phyloP scores from a whole-genome alignment of 805 yeast genomes.

The Saturnispora kantuleensis region DNA sequence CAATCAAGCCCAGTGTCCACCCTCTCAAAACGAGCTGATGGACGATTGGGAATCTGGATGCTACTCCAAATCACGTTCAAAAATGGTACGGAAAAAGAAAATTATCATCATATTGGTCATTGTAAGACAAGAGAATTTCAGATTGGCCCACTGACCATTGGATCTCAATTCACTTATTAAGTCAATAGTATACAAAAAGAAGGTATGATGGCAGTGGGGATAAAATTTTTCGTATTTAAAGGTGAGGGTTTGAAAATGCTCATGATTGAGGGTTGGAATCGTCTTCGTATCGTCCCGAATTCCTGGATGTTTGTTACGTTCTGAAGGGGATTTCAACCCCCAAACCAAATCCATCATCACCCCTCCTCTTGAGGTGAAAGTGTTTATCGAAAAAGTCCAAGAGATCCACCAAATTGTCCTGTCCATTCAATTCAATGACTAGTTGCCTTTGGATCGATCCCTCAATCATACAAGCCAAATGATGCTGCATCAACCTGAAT shows the following conservation, averaged over 20 bases:
- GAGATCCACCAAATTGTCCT: constrained; percentile 48
- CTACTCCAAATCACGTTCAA: constrained; percentile 21
- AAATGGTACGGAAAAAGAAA: constrained; percentile 23
- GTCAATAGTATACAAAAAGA: too few species aligned
- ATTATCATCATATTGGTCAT: constrained; percentile 21
- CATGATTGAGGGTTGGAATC: neutral
- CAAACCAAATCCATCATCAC: constrained; percentile 62
- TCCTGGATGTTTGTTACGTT: neutral
- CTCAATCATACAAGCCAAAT: constrained; percentile 77
- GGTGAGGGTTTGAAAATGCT: too few species aligned
- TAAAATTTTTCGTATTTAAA: too few species aligned
- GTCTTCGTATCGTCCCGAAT: neutral
- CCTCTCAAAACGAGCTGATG: constrained; percentile 28
- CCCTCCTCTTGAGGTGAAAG: constrained; percentile 56
- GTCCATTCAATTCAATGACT: constrained; percentile 55
- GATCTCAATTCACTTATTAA: too few species aligned
- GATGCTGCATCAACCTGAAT: constrained; percentile 77
- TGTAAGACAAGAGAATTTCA: too few species aligned
- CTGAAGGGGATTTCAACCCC: constrained; percentile 21
- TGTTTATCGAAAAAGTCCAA: constrained; percentile 73
- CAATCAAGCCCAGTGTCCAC: constrained; percentile 36
- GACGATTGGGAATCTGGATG: constrained; percentile 11
- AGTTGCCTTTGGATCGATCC: constrained; percentile 36
- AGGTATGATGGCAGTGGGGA: too few species aligned
- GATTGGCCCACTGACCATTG: too few species aligned